Conservation (phyloP, 2,329 filamentous ascomycete genomes). For the Ophiostoma ulmi region DNA sequence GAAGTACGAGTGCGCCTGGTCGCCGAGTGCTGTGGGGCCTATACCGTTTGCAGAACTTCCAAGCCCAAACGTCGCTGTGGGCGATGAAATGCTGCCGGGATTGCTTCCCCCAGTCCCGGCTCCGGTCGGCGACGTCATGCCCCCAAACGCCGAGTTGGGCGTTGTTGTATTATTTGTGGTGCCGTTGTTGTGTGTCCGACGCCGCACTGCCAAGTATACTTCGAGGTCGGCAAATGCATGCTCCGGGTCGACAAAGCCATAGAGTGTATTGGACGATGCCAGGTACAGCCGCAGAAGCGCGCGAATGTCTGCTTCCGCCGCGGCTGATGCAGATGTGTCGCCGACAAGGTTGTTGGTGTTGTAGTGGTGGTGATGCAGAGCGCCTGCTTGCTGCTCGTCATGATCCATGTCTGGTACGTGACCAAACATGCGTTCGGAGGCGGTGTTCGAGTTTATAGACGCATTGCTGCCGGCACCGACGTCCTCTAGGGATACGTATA, state of each 20-base stretch:
- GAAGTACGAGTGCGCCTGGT: conserved; percentile 33
- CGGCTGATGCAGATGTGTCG: not conserved
- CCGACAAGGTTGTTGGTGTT: conserved; percentile 1
- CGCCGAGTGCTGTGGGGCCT: conserved; percentile 22
- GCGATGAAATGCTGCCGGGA: not conserved
- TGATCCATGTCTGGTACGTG: not conserved
- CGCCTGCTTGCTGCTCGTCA: not conserved
- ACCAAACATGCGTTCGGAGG: not conserved
- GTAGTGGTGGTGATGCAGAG: conserved; percentile 10
- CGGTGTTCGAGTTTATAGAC: not conserved
- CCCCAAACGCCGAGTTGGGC: conserved; percentile 26
- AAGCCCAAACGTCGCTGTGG: not conserved
- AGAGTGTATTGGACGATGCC: conserved; percentile 31
- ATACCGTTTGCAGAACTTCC: not conserved
- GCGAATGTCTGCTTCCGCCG: conserved; percentile 23
- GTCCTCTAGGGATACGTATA: conserved; percentile 16
- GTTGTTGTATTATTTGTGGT: conserved; percentile 13
- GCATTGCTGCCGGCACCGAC: not conserved
- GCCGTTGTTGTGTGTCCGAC: conserved; percentile 1
- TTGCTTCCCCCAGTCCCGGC: not conserved
- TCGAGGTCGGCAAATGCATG: conserved; percentile 29
- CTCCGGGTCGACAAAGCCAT: conserved; percentile 31
- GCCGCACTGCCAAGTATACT: conserved; percentile 27
- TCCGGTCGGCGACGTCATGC: not conserved
- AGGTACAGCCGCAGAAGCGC: conserved; percentile 31